Evolutionary conservation across 2,329 filamentous ascomycete genomes (phyloP).

Genomic region (Aspergillus tubingensis): DNA sequence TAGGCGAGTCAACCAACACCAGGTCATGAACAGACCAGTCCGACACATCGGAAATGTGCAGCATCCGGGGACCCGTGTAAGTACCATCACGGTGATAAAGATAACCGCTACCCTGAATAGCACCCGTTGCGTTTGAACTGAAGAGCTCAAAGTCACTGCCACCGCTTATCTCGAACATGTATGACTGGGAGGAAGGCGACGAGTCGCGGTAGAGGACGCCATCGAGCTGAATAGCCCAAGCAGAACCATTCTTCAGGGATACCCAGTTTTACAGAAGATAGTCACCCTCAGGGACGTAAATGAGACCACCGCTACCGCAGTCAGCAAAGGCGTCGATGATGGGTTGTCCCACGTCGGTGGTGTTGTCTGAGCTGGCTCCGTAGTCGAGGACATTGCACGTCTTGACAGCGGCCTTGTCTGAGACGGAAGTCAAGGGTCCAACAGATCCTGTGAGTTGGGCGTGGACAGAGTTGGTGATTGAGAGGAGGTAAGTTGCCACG

Average conservation of each 20-base stretch:
- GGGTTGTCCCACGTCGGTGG: conserved; percentile 53
- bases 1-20: conserved; percentile 51
- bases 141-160: conserved; percentile 55
- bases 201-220: conserved; percentile 53
- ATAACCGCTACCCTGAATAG: conserved; percentile 57
- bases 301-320: conserved; percentile 54
- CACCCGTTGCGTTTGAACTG: conserved; percentile 52
- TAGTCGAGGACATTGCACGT: conserved; percentile 57
- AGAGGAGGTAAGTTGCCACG: too few relatives aligned
- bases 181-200: too few relatives aligned
- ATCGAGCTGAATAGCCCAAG: conserved; percentile 56
- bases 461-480: too few relatives aligned
- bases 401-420: conserved; percentile 14
- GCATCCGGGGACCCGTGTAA: conserved; percentile 46
- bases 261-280: conserved; percentile 56
- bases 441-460: too few relatives aligned
- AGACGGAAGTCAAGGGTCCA: too few relatives aligned
- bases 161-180: too few relatives aligned
- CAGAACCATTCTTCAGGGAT: conserved; percentile 48
- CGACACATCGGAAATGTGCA: conserved; percentile 49
- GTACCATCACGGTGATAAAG: conserved; percentile 47
- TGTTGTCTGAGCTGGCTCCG: conserved; percentile 53
- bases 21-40: conserved; percentile 55
- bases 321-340: conserved; percentile 52
- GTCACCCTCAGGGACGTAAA: conserved; percentile 53